Evolutionary conservation across 176 grass and related monocot genomes (phyloP).

Genomic region (Pontederia paniculata): DNA sequence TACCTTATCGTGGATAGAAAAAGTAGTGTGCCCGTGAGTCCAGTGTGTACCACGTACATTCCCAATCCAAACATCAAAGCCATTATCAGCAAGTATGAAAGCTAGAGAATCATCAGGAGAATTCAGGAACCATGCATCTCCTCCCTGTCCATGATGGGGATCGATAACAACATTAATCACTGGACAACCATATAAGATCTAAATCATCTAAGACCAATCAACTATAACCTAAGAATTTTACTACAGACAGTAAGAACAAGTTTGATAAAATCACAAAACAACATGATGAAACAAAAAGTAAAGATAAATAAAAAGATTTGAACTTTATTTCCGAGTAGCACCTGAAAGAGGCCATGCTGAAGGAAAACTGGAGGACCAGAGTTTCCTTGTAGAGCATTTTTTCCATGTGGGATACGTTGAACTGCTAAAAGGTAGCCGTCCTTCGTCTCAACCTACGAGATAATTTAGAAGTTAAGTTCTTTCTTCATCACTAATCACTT

Average conservation of each 20-base stretch:
- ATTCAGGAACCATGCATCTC: constrained; percentile 91
- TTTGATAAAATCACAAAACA: background rate
- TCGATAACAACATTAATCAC: background rate
- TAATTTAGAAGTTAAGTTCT: no score
- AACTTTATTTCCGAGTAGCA: constrained; percentile 11
- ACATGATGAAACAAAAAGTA: background rate
- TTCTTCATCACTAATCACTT: background rate
- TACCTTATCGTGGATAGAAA: constrained; percentile 84
- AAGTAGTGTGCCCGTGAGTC: constrained; percentile 64
- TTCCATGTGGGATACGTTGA: constrained; percentile 64
- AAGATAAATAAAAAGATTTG: background rate
- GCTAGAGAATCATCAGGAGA: constrained; percentile 59
- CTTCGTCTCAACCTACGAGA: constrained; percentile 56
- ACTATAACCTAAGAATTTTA: no score
- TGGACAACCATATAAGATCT: background rate
- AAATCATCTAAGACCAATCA: background rate
- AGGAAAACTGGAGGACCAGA: constrained; percentile 68
- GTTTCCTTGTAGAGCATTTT: constrained; percentile 28
- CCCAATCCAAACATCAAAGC: constrained; percentile 96
- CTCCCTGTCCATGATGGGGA: constrained; percentile 40
- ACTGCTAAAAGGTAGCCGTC: constrained; percentile 81
- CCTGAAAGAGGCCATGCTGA: constrained; percentile 97
- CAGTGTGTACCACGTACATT: constrained; percentile 80
- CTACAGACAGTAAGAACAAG: background rate
- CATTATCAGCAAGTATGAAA: constrained; percentile 90